These are phyloP conservation scores for Murraya koenigii DNA, from an alignment of 345 rosid genomes.

Conservation along the genomic window DNA sequence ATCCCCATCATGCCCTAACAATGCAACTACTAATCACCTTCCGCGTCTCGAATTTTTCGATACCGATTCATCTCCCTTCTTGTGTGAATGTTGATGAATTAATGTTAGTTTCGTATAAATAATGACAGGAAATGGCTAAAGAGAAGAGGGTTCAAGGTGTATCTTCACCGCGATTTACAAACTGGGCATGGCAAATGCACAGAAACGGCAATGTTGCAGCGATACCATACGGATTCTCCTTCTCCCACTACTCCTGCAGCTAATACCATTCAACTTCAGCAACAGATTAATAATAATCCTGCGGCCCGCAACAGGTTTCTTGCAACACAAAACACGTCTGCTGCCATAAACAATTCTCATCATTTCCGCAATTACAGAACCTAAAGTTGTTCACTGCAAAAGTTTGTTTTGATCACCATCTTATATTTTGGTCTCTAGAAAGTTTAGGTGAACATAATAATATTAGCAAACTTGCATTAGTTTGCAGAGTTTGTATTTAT, in stretches of 20 bases:
- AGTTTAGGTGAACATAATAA: neutral
- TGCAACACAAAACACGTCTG: neutral
- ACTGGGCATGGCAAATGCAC: slow-evolving; percentile 36
- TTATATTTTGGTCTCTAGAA: neutral
- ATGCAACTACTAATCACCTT: neutral
- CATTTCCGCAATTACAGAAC: neutral
- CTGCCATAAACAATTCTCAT: neutral
- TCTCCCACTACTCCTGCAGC: slow-evolving; percentile 22
- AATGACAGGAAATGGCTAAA: slow-evolving; percentile 36
- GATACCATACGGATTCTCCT: slow-evolving; percentile 91
- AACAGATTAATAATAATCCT: neutral
- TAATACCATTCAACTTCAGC: slow-evolving; percentile 15
- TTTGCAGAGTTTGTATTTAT: neutral
- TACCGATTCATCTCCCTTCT: neutral
- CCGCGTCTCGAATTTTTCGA: neutral
- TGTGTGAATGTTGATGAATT: neutral
- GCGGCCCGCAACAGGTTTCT: slow-evolving; percentile 10
- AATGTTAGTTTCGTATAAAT: neutral
- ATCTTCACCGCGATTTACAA: slow-evolving; percentile 21
- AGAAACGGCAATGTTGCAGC: slow-evolving; percentile 23
- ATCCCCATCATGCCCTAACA: neutral
- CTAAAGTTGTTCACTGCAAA: neutral
- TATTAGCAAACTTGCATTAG: neutral
- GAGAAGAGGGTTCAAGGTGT: slow-evolving; percentile 42
- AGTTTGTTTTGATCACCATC: neutral